Percentiles rank a stretch among this genome's conserved stretches.
phyloP scores from a whole-genome alignment of 2,329 filamentous ascomycete genomes.

The Trichoderma sp. region DNA sequence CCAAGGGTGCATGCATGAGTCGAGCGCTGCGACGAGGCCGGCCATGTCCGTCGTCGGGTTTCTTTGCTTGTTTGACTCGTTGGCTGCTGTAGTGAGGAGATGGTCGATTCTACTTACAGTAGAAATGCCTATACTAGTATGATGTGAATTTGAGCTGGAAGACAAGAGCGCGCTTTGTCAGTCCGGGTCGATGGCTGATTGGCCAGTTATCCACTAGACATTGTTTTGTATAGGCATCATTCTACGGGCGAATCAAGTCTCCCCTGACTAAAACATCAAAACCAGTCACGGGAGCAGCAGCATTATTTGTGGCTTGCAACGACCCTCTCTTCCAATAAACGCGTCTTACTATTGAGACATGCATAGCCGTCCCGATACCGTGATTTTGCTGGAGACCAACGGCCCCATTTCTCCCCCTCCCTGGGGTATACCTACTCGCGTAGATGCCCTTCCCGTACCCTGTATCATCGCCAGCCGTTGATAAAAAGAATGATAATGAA shows the following conservation, averaged over 20 bases:
- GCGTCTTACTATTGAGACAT: conserved; percentile 7
- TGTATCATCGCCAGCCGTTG: background rate
- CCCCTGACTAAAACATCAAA: background rate
- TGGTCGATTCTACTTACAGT: background rate
- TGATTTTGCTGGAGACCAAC: background rate
- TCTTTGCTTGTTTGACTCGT: background rate
- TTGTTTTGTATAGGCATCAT: background rate
- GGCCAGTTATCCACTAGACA: background rate
- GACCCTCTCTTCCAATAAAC: background rate
- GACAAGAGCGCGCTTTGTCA: background rate
- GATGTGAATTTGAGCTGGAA: background rate
- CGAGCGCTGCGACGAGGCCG: background rate
- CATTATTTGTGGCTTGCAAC: background rate
- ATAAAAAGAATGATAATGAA: background rate
- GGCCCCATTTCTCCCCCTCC: background rate
- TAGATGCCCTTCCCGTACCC: background rate
- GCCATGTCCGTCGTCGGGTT: background rate
- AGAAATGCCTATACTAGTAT: no score
- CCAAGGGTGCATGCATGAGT: background rate
- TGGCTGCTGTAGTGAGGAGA: background rate
- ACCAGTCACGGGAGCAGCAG: conserved; percentile 11
- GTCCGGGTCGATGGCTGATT: background rate
- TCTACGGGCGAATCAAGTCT: background rate
- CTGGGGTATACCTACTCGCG: background rate
- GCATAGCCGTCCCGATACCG: conserved; percentile 14